These are phyloP conservation scores for Butyriboletus loyo DNA, from an alignment of 768 basidiomycete species.

Conservation along the genomic window DNA sequence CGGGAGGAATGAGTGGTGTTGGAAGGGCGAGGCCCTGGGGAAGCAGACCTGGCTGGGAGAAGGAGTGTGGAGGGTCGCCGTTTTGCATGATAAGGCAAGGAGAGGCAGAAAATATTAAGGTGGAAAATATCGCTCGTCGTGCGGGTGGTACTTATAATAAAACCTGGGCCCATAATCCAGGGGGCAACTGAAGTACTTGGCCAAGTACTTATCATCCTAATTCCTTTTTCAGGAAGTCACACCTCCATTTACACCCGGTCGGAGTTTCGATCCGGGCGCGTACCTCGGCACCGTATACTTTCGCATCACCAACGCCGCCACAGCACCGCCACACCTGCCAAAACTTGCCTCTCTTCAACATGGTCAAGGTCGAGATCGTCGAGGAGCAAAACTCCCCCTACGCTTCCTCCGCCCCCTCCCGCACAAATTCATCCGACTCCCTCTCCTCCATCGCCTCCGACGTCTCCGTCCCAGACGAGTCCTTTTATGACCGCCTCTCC, in stretches of 20 bases:
- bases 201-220: constrained; percentile 26
- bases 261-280: constrained; percentile 25
- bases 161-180: constrained; percentile 11
- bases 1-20: not conserved
- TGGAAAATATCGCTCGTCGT: constrained; percentile 15
- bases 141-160: constrained; percentile 26
- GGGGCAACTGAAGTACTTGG: constrained; percentile 12
- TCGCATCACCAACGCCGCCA: constrained; percentile 20
- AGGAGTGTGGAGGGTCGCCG: constrained; percentile 29
- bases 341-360: constrained; percentile 32
- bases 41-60: constrained; percentile 32
- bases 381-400: constrained; percentile 79
- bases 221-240: constrained; percentile 3
- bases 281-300: constrained; percentile 28
- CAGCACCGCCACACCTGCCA: constrained; percentile 15
- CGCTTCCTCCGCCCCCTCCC: constrained; percentile 69
- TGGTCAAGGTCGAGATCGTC: constrained; percentile 94
- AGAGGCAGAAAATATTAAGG: constrained; percentile 26
- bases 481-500: constrained; percentile 79
- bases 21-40: not conserved
- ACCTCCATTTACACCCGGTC: constrained; percentile 9
- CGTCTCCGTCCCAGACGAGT: constrained; percentile 67
- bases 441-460: constrained; percentile 79
- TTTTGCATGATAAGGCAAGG: constrained; percentile 30
- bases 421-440: constrained; percentile 65